Evolutionary conservation across 148 eudicot species (phyloP).

Genomic region (Dianthus caryophyllus): DNA sequence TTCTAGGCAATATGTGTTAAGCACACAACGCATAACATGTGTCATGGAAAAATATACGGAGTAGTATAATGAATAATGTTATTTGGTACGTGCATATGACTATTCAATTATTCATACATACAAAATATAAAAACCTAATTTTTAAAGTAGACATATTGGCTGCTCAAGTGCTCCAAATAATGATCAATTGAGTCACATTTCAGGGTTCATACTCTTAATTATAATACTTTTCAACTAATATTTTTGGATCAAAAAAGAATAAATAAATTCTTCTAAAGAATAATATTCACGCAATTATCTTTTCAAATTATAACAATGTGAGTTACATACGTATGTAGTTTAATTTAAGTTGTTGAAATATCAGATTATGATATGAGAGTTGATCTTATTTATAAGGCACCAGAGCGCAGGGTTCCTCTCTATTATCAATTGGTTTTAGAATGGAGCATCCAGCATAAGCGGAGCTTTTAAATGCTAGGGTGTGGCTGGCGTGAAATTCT

Average conservation of each 20-base stretch:
- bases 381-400: too few relatives aligned
- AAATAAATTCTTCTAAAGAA: conserved; percentile 3
- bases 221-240: neutral
- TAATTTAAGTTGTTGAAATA: too few relatives aligned
- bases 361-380: too few relatives aligned
- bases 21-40: neutral
- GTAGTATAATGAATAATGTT: too few relatives aligned
- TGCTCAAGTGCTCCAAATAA: neutral
- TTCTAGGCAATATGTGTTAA: conserved; percentile 4
- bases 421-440: too few relatives aligned
- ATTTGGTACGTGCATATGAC: conserved; percentile 2
- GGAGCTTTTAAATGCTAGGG: too few relatives aligned
- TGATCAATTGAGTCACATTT: neutral
- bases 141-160: neutral
- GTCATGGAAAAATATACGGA: neutral
- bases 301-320: too few relatives aligned
- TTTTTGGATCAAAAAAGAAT: neutral
- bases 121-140: neutral
- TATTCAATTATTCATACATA: neutral
- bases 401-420: too few relatives aligned
- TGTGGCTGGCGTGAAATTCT: too few relatives aligned
- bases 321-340: too few relatives aligned
- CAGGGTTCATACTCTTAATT: neutral
- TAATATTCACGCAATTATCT: neutral
- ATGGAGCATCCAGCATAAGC: too few relatives aligned